Evolutionary conservation across 2,329 filamentous ascomycete genomes (phyloP), one percentile per base, ranked within the genome.

Genomic region (Orbilia brochopaga): DNA sequence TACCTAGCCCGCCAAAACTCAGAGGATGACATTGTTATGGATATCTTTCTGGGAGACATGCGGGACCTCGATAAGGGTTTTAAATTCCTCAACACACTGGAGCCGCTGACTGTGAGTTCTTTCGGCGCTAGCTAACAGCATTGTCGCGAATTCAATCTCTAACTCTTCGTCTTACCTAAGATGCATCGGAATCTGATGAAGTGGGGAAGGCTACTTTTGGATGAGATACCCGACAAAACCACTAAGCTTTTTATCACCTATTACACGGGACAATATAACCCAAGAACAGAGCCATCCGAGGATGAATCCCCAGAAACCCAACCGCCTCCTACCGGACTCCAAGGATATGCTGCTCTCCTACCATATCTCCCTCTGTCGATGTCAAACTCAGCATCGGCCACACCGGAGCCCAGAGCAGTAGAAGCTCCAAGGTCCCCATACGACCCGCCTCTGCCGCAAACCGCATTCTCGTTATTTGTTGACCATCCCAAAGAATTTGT

Each of bases 391-490:
- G 19, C 61, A 4, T 4, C 52, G 15, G 23, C 42, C 7, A 23
- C 55, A 17, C 7, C 55, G 1, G 61, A 65, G 11, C 6, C 42
- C 11, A 58, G 32, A 44, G 15, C 30, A 24, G 24, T 30, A 17
- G 40, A n/a, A 1, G 7, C 60, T 2, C 23, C 53, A 8, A 60
- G 23, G 1, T 79, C 81, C 24, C 84, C 86, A 74, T 99, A 99
- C 79, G 87, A 86, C 3, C 84, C 90, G 1, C 93, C 94, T 0
- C 89, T 89, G 66, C 93, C 94, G 3, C 84, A 93, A 72, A 92
- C 89, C 1, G 93, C 94, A 0, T 99, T 99, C 77, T 97, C 94
- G 1, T 93, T 91, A 0, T 99, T 99, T 77, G 92, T 99, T 69
- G 93, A 97, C 77, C 92, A 97, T 78, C 86, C 94, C 0, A 86